These are phyloP conservation scores for Lasiosphaeris hirsuta DNA, from an alignment of 495 filamentous ascomycete genomes.

Conservation along the genomic window DNA sequence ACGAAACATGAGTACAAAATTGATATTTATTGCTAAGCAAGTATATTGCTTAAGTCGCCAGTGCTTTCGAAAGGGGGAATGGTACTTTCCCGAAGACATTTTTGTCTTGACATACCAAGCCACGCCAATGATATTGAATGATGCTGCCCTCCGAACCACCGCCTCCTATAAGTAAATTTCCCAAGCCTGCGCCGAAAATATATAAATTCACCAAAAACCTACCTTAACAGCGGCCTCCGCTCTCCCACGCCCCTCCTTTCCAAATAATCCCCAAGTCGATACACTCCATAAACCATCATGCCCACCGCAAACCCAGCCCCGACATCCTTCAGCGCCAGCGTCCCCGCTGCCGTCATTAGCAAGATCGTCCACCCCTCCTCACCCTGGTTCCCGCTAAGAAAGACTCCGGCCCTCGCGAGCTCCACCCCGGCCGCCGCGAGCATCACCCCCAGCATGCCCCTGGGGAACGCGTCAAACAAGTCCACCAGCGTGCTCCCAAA, in stretches of 20 bases:
- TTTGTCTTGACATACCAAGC: no score
- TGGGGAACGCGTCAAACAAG: slow-evolving; percentile 68
- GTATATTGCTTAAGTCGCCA: no score
- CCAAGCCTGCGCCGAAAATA: neutral
- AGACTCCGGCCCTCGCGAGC: slow-evolving; percentile 70
- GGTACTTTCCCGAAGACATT: no score
- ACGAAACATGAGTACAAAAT: no score
- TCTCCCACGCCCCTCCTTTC: slow-evolving; percentile 32
- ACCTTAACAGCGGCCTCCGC: slow-evolving; percentile 27
- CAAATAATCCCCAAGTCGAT: slow-evolving; percentile 37
- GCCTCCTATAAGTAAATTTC: no score
- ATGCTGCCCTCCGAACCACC: no score
- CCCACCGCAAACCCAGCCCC: slow-evolving; percentile 82
- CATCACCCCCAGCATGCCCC: slow-evolving; percentile 75
- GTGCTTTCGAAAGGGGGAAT: no score
- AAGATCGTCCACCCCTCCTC: slow-evolving; percentile 77
- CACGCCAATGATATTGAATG: no score
- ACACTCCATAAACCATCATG: slow-evolving; percentile 53
- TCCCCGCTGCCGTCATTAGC: slow-evolving; percentile 75
- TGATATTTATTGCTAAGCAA: no score
- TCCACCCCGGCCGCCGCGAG: slow-evolving; percentile 86
- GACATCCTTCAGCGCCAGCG: slow-evolving; percentile 87
- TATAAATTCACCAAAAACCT: neutral
- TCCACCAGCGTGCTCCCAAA: slow-evolving; percentile 65
- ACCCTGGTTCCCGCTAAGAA: slow-evolving; percentile 52